A percentile compares a stretch with the other conserved stretches of the same genome.
Evolutionary conservation across 495 filamentous ascomycete genomes (phyloP).

Genomic region (Cercophora scortea): DNA sequence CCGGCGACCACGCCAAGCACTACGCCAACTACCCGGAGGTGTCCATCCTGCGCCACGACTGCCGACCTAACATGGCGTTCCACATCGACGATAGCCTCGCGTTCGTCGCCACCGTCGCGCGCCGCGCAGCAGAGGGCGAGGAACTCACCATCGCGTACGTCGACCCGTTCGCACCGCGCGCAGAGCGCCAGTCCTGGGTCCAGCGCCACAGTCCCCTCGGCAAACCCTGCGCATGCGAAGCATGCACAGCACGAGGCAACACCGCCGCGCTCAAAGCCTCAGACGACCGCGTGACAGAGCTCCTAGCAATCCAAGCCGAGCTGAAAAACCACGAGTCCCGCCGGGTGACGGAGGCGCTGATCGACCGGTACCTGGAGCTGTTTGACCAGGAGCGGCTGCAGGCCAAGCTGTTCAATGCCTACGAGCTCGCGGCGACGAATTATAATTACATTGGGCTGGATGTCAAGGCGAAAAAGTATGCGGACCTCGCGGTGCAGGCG

Average conservation of each 20-base stretch:
- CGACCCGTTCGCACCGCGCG: conserved; percentile 16
- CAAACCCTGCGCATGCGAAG: conserved; percentile 14
- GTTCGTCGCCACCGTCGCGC: conserved; percentile 18
- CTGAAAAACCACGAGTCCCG: conserved; percentile 22
- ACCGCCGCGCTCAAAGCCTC: conserved; percentile 7
- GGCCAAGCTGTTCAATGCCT: conserved; percentile 19
- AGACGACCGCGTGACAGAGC: conserved; percentile 17
- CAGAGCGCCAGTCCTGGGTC: conserved; percentile 17
- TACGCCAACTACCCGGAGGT: conserved; percentile 24
- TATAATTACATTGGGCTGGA: conserved; percentile 27
- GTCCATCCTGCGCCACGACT: conserved; percentile 21
- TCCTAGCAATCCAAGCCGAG: conserved; percentile 16
- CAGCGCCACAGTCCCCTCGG: conserved; percentile 3
- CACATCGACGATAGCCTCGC: conserved; percentile 19
- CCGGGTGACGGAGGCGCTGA: conserved; percentile 16
- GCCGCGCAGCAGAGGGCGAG: conserved; percentile 20
- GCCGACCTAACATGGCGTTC: conserved; percentile 28
- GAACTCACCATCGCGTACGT: conserved; percentile 26
- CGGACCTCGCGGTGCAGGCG: conserved; percentile 20
- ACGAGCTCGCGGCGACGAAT: conserved; percentile 31
- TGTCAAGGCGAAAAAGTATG: conserved; percentile 18
- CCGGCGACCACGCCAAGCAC: conserved; percentile 14
- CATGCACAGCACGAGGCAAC: conserved; percentile 10
- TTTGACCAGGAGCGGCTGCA: conserved; percentile 22
- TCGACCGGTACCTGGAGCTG: conserved; percentile 22